Base-by-base conservation (phyloP, 2,329 filamentous ascomycete genomes). In the Coniochaeta sp. region DNA sequence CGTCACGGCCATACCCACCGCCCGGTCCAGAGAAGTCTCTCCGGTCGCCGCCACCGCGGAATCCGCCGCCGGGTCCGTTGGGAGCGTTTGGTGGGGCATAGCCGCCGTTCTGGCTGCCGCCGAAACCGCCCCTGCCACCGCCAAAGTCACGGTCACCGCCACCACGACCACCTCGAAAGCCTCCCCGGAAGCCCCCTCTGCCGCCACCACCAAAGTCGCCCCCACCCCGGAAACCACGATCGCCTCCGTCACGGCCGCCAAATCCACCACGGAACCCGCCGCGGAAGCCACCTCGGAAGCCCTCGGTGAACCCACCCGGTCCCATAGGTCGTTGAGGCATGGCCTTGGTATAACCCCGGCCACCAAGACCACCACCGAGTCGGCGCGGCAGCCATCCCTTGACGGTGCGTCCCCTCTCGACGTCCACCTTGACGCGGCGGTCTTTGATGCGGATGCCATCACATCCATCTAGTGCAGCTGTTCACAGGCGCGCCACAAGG, bases 361-460 rank as follows among this genome's bases (percentile, higher is more conserved):
- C 92, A 56, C 94, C 94, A 3, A 96, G 81, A 46, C 94, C 94
- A 58, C 94, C 94, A 53, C 92, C 94, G 50, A 95, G 86, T 57
- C 94, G 86, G 60, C 89, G 86, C 55, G 94, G 94, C 64, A 89
- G 87, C 94, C 94, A 99, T 48, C 87, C 90, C 64, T 89, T 88
- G 35, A 96, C 90, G 28, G 94, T 97, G 60, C 94, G 87, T 59
- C 94, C 94, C 64, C 94, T 86, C 72, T 99, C 94, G 55, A 97
- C 92, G 66, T 99, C 94, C 63, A 97, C 91, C 65, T 96, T 83
- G 63, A 97, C 89, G 62, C 87, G 85, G 64, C 92, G 85, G 66
- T 95, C 91, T 67, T 91, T 95, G 73, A 99, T 96, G 60, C 86
- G 85, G 64, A 96, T 87, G 58, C 89, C 89, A 78, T 97, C 91